Evolutionary conservation across 139 green algal genomes (phyloP).

Genomic region (Coelastrella sp.): DNA sequence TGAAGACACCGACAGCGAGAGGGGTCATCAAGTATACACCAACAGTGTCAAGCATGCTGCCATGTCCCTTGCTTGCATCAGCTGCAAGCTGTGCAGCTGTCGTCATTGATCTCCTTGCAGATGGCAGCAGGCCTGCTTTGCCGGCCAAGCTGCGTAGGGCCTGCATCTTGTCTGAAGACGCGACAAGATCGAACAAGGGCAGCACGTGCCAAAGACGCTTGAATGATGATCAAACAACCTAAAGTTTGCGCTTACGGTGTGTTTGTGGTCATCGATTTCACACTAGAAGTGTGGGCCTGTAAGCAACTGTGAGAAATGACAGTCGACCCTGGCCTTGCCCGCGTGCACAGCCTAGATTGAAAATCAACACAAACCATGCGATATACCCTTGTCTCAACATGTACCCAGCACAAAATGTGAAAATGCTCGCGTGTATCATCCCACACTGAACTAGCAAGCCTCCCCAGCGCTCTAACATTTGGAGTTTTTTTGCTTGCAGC

Average conservation of each 20-base stretch:
- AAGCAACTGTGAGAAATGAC: neutral
- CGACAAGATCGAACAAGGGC: neutral
- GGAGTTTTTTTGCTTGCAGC: no score
- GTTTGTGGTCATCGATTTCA: no score
- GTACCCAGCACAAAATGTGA: no score
- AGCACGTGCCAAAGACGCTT: neutral
- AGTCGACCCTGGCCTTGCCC: neutral
- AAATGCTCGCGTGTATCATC: no score
- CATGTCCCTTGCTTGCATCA: slow-evolving; percentile 23
- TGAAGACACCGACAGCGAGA: neutral
- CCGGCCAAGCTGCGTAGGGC: slow-evolving; percentile 8
- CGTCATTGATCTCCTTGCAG: slow-evolving; percentile 28
- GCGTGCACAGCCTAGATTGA: no score
- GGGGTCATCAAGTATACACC: slow-evolving; percentile 13
- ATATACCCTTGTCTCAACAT: no score
- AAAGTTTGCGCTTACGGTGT: no score
- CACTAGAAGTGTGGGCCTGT: neutral
- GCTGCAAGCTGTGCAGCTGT: slow-evolving; percentile 41
- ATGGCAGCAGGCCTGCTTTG: slow-evolving; percentile 22
- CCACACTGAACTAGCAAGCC: no score
- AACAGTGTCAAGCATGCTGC: slow-evolving; percentile 26
- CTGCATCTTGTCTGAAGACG: slow-evolving; percentile 31
- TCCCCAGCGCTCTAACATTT: no score
- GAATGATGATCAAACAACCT: no score
- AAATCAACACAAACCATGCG: no score